A percentile compares a stretch with the other conserved stretches of the same genome.
Evolutionary conservation across 371 early-diverging fungal species (phyloP).

Genomic region (Syncephalastrum sp.): DNA sequence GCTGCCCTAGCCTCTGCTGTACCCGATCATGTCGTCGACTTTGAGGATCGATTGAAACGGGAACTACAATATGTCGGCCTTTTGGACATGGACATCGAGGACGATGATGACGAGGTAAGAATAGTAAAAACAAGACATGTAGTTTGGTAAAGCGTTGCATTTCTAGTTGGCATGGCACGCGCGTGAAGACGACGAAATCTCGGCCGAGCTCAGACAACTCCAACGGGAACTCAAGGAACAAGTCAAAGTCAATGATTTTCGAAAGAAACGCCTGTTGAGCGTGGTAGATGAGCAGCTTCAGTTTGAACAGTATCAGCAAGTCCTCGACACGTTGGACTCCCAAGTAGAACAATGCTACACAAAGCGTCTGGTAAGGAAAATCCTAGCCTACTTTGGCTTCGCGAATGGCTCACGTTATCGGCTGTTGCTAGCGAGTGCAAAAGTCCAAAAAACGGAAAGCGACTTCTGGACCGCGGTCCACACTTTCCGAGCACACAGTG

Average conservation of each 20-base stretch:
- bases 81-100: slow-evolving; percentile 72
- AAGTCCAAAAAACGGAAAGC: slow-evolving; percentile 74
- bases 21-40: slow-evolving; percentile 21
- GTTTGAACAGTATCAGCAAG: slow-evolving; percentile 84
- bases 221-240: slow-evolving; percentile 77
- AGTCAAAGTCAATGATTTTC: slow-evolving; percentile 58
- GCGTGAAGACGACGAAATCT: slow-evolving; percentile 81
- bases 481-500: slow-evolving; percentile 52
- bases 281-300: slow-evolving; percentile 76
- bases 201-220: slow-evolving; percentile 64
- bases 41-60: slow-evolving; percentile 80
- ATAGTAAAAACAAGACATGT: background rate
- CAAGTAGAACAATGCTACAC: slow-evolving; percentile 83
- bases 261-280: slow-evolving; percentile 67
- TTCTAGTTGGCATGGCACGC: slow-evolving; percentile 64
- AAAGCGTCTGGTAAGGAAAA: slow-evolving; percentile 73
- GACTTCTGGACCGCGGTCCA: slow-evolving; percentile 45
- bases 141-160: slow-evolving; percentile 1
- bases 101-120: slow-evolving; percentile 65
- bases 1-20: slow-evolving; percentile 7
- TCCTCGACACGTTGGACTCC: slow-evolving; percentile 84
- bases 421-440: slow-evolving; percentile 51
- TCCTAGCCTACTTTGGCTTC: background rate
- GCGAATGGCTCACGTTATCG: background rate
- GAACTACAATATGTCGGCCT: slow-evolving; percentile 83